Conservation (phyloP, 163 green algal species). For the Coccomyxa subellipsoidea region DNA sequence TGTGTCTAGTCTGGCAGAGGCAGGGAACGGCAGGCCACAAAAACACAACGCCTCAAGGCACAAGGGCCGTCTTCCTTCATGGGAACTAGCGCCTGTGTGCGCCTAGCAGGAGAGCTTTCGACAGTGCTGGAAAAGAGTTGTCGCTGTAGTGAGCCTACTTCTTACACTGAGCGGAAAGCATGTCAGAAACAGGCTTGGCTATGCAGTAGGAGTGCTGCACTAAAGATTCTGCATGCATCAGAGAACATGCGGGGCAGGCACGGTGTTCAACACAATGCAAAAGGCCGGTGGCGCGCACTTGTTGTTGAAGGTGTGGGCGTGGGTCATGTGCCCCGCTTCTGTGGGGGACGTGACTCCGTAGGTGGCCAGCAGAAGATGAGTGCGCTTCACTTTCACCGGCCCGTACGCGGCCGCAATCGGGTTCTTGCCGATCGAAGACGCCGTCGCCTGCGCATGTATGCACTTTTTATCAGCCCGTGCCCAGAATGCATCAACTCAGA, state of each 20-base stretch:
- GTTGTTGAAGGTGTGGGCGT: constrained; percentile 27
- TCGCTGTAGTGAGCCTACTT: too few relatives aligned
- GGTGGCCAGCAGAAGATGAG: constrained; percentile 23
- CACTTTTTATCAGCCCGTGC: too few relatives aligned
- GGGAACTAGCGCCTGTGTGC: too few relatives aligned
- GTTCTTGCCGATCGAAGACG: constrained; percentile 17
- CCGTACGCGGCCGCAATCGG: constrained; percentile 15
- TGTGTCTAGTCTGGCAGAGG: too few relatives aligned
- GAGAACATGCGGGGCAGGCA: neutral
- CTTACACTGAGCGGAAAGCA: neutral
- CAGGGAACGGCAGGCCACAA: too few relatives aligned
- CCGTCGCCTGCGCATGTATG: constrained; percentile 13
- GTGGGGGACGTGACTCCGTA: constrained; percentile 17
- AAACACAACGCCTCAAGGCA: too few relatives aligned
- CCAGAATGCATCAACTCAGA: too few relatives aligned
- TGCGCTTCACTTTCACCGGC: constrained; percentile 6
- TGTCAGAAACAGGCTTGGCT: neutral
- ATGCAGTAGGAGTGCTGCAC: neutral
- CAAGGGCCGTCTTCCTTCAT: too few relatives aligned
- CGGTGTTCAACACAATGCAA: neutral
- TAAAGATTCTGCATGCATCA: neutral
- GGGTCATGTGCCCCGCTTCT: constrained; percentile 13
- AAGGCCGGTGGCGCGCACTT: too few relatives aligned
- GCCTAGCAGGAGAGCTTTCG: too few relatives aligned
- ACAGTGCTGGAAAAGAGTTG: too few relatives aligned